Evolutionary conservation across 225 moss, liverwort and hornwort genomes (phyloP), one percentile per base, ranked within the genome.

Genomic region (Antitrichia curtipendula): DNA sequence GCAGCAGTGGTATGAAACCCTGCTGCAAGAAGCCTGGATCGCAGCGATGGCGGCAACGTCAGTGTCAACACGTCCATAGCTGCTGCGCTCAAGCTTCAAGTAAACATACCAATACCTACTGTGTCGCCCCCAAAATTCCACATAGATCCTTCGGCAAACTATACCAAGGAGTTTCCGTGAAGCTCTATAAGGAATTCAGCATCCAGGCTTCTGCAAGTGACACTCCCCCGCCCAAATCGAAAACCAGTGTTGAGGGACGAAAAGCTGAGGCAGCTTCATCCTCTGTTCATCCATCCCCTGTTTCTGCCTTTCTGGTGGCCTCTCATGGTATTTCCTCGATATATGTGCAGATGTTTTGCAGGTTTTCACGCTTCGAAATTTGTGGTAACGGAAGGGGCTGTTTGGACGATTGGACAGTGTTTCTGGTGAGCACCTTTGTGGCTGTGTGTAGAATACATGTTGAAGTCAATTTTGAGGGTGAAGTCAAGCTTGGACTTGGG

Each of bases 1-100:
- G 85, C 68, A 82, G 94, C 76, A 12, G 95, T 92, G 38, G 93
- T 92, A 28, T 86, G 91, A 86, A 95, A 94, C 75, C 97, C 96
- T 73, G 95, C 95, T 50, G 92, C 92, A 63, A 91, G 91, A 61
- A 97, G 95, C 88, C 94, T 97, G 88, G 89, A 91, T 86, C 95
- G 96, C 79, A 95, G 85, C 78, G 93, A 93, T 45, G 96, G 93
- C 81, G 95, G 97, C 84, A 97, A 88, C 32, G 91, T 74, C 84
- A 96, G 88, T 69, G 95, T 89, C 81, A 90, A 82, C 62, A 95
- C 92, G 45, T 97, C 97, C 97, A 97, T 97, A 27, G 81, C 81
- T 82, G 56, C 66, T 15, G 58, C 72, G 62, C 78, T 52, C 45
- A n/a, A 89, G 52, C 74, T 72, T 36, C 56, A 63, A 49, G n/a